Percentiles rank a stretch among this genome's conserved stretches.
Evolutionary conservation across 2,329 filamentous ascomycete genomes (phyloP).

Genomic region (Graphiopsis chlorocephala): DNA sequence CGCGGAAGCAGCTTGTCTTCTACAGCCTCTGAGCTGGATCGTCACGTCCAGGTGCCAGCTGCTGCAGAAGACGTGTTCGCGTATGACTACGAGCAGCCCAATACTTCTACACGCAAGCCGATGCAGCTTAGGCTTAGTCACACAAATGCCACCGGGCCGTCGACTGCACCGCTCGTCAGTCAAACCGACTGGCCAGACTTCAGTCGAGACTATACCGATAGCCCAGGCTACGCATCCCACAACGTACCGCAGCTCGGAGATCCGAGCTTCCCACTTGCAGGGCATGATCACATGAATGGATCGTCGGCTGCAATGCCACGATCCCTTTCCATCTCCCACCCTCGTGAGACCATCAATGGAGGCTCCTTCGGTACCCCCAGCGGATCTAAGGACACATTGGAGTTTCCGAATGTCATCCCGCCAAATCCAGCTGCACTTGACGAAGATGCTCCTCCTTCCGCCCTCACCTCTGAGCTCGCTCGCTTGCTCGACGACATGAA

Average conservation of each 20-base stretch:
- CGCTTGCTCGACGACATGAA: slow-evolving; percentile 29
- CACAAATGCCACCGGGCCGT: not conserved
- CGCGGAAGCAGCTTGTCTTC: slow-evolving; percentile 33
- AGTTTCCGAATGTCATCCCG: slow-evolving; percentile 29
- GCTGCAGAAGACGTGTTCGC: slow-evolving; percentile 22
- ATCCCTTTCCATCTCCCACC: slow-evolving; percentile 13
- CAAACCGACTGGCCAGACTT: slow-evolving; percentile 24
- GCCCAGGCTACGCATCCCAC: slow-evolving; percentile 8
- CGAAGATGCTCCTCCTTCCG: slow-evolving; percentile 29
- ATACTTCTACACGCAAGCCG: slow-evolving; percentile 10
- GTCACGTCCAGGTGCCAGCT: slow-evolving; percentile 20
- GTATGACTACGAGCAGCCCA: slow-evolving; percentile 22
- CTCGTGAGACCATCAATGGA: not conserved
- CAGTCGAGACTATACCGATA: slow-evolving; percentile 18
- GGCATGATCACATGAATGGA: slow-evolving; percentile 20
- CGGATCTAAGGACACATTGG: slow-evolving; percentile 21
- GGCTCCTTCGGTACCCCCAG: slow-evolving; percentile 14
- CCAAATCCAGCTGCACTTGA: slow-evolving; percentile 31
- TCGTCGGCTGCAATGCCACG: slow-evolving; percentile 16
- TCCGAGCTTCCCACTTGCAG: slow-evolving; percentile 17
- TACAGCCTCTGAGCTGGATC: slow-evolving; percentile 31
- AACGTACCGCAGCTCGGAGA: slow-evolving; percentile 20
- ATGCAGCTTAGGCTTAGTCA: not conserved
- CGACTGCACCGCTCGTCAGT: slow-evolving; percentile 7
- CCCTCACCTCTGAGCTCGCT: slow-evolving; percentile 31